Evolutionary conservation across 2,329 filamentous ascomycete genomes (phyloP).

Genomic region (Rachicladosporium sp.): DNA sequence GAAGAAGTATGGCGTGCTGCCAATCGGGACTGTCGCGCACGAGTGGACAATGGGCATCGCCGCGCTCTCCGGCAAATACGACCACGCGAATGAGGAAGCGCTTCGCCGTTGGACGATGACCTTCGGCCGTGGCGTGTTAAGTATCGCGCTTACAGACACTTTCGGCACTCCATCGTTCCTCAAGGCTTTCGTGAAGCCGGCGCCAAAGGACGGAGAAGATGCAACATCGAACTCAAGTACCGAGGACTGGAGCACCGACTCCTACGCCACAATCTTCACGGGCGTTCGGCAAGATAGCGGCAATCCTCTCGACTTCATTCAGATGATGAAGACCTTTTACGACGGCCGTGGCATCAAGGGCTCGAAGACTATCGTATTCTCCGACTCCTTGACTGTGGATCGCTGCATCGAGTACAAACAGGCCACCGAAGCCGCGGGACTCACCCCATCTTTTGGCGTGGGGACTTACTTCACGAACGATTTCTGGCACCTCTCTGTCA

Average conservation of each 20-base stretch:
- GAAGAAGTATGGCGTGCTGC: slow-evolving; percentile 75
- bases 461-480: slow-evolving; percentile 94
- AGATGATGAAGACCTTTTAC: slow-evolving; percentile 71
- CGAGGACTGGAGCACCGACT: slow-evolving; percentile 25
- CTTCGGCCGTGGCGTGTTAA: slow-evolving; percentile 63
- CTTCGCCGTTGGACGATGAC: slow-evolving; percentile 81
- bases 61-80: slow-evolving; percentile 77
- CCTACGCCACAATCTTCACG: slow-evolving; percentile 70
- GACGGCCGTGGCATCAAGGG: slow-evolving; percentile 60
- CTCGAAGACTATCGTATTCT: slow-evolving; percentile 86
- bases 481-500: slow-evolving; percentile 59
- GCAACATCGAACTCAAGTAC: slow-evolving; percentile 10
- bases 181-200: slow-evolving; percentile 62
- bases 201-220: slow-evolving; percentile 19
- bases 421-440: slow-evolving; percentile 65
- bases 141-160: slow-evolving; percentile 88
- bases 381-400: slow-evolving; percentile 86
- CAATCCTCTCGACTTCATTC: slow-evolving; percentile 68
- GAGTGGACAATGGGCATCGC: slow-evolving; percentile 99
- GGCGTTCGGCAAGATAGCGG: slow-evolving; percentile 87
- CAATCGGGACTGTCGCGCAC: slow-evolving; percentile 84
- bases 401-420: slow-evolving; percentile 82
- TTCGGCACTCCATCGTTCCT: slow-evolving; percentile 89
- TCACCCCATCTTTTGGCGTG: slow-evolving; percentile 82
- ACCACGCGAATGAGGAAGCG: slow-evolving; percentile 69